Conservation (phyloP, 768 basidiomycete genomes). For the Pleurotus tuoliensis region DNA sequence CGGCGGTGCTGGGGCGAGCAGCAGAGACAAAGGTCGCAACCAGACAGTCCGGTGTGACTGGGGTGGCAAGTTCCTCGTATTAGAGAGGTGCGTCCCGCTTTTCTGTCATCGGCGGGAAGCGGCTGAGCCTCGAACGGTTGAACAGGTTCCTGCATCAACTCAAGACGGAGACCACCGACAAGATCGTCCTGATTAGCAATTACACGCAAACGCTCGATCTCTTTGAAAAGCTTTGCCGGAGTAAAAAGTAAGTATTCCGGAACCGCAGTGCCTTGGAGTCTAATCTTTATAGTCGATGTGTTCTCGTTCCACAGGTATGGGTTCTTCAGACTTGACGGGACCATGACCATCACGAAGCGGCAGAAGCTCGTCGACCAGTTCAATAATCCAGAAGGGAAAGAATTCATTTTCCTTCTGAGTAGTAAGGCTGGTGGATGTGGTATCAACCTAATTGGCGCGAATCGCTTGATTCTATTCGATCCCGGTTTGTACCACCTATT, state of each 20-base stretch:
- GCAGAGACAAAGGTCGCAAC: slow-evolving; percentile 37
- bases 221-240: slow-evolving; percentile 84
- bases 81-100: slow-evolving; percentile 66
- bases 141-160: slow-evolving; percentile 82
- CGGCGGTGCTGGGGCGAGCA: slow-evolving; percentile 46
- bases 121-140: background rate
- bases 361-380: slow-evolving; percentile 97
- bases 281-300: background rate
- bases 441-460: slow-evolving; percentile 96
- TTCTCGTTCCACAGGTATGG: slow-evolving; percentile 59
- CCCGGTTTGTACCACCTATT: slow-evolving; percentile 52
- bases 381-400: slow-evolving; percentile 89
- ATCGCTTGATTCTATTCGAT: slow-evolving; percentile 92
- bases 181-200: slow-evolving; percentile 95
- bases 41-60: slow-evolving; percentile 70
- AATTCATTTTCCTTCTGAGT: slow-evolving; percentile 91
- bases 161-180: slow-evolving; percentile 78
- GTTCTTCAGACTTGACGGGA: slow-evolving; percentile 91
- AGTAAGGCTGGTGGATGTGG: slow-evolving; percentile 96
- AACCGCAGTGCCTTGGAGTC: background rate
- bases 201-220: slow-evolving; percentile 94
- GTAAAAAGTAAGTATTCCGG: slow-evolving; percentile 64
- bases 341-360: slow-evolving; percentile 86
- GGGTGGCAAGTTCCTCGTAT: slow-evolving; percentile 88
- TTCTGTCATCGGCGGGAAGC: background rate